A percentile compares a stretch with the other conserved stretches of the same genome.
phyloP scores from a whole-genome alignment of 805 yeast genomes.

The Yarrowia osloensis region DNA sequence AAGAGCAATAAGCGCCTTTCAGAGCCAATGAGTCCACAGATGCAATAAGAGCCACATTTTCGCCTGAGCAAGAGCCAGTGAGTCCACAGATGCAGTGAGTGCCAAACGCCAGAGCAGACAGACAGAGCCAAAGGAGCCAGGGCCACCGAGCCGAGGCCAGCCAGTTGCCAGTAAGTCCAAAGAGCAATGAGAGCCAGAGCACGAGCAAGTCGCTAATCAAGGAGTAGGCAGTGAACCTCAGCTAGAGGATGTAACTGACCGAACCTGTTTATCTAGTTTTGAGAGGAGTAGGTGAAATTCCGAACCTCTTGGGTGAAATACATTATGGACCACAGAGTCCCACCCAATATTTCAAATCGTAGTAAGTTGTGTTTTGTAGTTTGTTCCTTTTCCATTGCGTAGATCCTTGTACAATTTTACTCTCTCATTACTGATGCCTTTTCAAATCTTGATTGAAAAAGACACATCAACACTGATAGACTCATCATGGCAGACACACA shows the following conservation, averaged over 20 bases:
- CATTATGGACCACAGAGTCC: neutral
- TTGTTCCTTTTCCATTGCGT: no score
- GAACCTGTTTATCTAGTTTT: constrained; percentile 1
- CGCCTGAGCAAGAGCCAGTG: neutral
- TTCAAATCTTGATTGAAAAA: no score
- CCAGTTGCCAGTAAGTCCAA: neutral
- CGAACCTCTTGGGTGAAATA: constrained; percentile 1
- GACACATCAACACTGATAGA: no score
- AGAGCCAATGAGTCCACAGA: neutral
- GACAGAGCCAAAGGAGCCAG: neutral
- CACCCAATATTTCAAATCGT: neutral
- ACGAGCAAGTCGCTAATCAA: neutral
- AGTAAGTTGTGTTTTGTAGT: neutral
- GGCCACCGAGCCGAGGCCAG: neutral
- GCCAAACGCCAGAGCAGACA: neutral
- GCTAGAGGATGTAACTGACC: neutral
- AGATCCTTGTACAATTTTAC: neutral
- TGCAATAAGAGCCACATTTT: neutral
- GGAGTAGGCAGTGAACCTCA: constrained; percentile 8
- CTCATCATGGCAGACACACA: no score
- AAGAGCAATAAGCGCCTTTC: neutral
- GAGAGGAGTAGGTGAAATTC: constrained; percentile 9
- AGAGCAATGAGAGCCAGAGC: neutral
- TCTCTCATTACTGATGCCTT: no score
- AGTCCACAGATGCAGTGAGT: neutral